These are phyloP conservation scores for Nothopassalora personata DNA, from an alignment of 2,329 filamentous ascomycete genomes.

Conservation along the genomic window DNA sequence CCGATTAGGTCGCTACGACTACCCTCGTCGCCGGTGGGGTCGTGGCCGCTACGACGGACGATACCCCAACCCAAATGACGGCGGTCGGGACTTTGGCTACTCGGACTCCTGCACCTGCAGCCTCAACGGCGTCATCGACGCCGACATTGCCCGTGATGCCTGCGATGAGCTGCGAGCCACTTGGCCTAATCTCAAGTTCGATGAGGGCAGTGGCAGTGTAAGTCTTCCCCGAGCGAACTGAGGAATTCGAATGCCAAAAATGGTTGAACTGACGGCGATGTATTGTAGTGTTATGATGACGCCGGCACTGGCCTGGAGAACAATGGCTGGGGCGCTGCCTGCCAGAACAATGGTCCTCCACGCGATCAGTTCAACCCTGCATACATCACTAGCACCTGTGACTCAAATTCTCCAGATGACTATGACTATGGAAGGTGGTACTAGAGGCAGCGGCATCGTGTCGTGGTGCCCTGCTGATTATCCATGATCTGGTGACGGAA, in stretches of 20 bases:
- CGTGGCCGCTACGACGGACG: not conserved
- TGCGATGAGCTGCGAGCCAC: not conserved
- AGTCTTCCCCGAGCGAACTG: not conserved
- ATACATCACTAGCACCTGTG: not conserved
- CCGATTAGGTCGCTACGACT: not conserved
- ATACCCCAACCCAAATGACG: not conserved
- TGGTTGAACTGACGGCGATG: no score
- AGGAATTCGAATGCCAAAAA: no score
- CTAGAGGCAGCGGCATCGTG: not conserved
- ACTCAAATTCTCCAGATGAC: not conserved
- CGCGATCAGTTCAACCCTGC: not conserved
- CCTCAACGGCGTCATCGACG: not conserved
- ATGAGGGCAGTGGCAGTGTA: not conserved
- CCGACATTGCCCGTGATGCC: not conserved
- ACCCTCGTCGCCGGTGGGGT: not conserved
- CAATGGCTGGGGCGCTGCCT: not conserved
- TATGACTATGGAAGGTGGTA: not conserved
- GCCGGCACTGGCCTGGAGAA: not conserved
- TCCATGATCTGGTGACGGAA: not conserved
- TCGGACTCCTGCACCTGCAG: not conserved
- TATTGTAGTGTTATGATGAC: not conserved
- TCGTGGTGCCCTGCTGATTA: not conserved
- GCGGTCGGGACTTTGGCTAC: not conserved
- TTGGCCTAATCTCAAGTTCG: not conserved
- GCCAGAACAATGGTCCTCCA: not conserved